phyloP scores from a whole-genome alignment of 73 alveolate genomes.

The Stentor coeruleus region DNA sequence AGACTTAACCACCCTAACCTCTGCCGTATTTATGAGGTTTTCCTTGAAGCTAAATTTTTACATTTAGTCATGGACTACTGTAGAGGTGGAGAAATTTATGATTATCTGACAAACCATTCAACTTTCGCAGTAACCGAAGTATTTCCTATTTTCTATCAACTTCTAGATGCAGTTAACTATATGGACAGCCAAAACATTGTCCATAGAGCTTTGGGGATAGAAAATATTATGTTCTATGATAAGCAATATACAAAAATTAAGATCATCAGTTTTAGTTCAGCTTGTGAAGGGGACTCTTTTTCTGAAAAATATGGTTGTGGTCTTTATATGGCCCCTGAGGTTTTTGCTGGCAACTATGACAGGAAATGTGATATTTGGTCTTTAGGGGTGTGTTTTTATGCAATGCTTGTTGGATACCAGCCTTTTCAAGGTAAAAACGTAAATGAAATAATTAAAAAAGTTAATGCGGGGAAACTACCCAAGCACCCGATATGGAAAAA shows the following conservation, averaged over 20 bases:
- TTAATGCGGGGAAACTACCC: background rate
- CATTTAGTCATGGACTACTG: conserved; percentile 8
- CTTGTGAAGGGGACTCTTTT: background rate
- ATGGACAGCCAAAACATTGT: background rate
- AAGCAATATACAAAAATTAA: background rate
- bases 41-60: background rate
- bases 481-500: background rate
- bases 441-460: background rate
- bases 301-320: conserved; percentile 11
- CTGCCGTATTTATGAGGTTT: background rate
- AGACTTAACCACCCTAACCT: conserved; percentile 7
- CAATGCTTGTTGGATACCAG: conserved; percentile 17
- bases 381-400: conserved; percentile 16
- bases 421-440: conserved; percentile 5
- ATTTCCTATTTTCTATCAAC: background rate
- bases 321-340: conserved; percentile 31
- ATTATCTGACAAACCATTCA: background rate
- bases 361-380: conserved; percentile 20
- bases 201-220: conserved; percentile 17
- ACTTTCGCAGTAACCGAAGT: background rate
- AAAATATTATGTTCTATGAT: conserved; percentile 9
- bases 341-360: conserved; percentile 13
- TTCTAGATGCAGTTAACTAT: conserved; percentile 19
- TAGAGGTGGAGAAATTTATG: conserved; percentile 21
- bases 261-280: background rate